Evolutionary conservation across 208 protist species (phyloP), one percentile per base, ranked within the genome.

Genomic region (Borovskyia barvae): DNA sequence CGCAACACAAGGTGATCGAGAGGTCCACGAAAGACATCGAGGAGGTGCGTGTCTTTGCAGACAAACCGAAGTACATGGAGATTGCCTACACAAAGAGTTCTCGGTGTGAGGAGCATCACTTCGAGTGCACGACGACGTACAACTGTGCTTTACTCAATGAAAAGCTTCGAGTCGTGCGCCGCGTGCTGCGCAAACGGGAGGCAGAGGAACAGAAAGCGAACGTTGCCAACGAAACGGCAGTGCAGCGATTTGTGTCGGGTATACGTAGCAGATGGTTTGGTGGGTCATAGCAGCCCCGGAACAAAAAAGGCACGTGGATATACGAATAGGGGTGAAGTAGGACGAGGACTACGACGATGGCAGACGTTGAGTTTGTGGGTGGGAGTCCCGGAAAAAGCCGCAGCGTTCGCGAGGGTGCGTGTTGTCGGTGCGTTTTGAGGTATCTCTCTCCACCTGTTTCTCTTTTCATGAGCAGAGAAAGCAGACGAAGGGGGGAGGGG

Each of bases 41-140:
- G 52, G 82, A 89, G 55, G 77, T 94, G 8, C 45, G 66, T 14
- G 45, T 68, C 17, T 85, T 82, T 37, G 69, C 76, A 15, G 84
- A 85, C 48, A 87, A 76, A 20, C 77, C 87, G 4, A 89, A 82
- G 66, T 94, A 91, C 74, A 77, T 91, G 66, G 87, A 94, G 57
- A 88, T 94, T 51, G 66, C 66, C 12, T 94, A 94, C 54, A 71
- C 50, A 2, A 80, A 74, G 58, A 37, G 72, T 9, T 87, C 87
- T n/a, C 77, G 77, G 33, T 82, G 77, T 42, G 85, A 91, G 29
- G 63, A 72, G 49, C 84, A 94, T 61, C 79, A 82, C 49, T 82
- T 94, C 50, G 87, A 92, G 50, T 94, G 81, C 66, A 87, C 76
- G n/a, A 92, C 81, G 2, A 68, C 82, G 40, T 90, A 89, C 72